phyloP scores from a whole-genome alignment of 164 flowering plant genomes.

The Piper longum region DNA sequence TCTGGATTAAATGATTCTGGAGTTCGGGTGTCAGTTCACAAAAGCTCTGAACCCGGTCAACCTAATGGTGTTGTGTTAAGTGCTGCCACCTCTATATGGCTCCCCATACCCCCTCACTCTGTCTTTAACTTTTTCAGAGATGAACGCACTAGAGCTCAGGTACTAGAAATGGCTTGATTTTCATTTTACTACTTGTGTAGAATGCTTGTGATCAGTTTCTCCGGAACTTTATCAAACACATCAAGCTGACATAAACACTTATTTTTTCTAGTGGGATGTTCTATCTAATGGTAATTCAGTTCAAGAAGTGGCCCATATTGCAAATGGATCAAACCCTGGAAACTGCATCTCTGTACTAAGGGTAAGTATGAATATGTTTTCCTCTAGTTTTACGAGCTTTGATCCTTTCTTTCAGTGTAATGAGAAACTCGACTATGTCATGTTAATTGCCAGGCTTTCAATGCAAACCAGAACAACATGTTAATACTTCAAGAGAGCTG shows the following conservation, averaged over 20 bases:
- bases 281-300: conserved; percentile 46
- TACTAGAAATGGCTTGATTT: conserved; percentile 1
- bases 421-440: neutral
- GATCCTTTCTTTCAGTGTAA: neutral
- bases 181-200: neutral
- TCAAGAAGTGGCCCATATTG: conserved; percentile 43
- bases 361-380: conserved; percentile 8
- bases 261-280: conserved; percentile 53
- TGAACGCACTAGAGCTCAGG: conserved; percentile 22
- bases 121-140: conserved; percentile 51
- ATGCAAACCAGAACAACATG: conserved; percentile 65
- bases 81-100: conserved; percentile 64
- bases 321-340: conserved; percentile 47
- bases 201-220: neutral
- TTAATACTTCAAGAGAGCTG: conserved; percentile 82
- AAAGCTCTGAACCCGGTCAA: conserved; percentile 48
- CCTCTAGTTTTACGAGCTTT: neutral
- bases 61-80: conserved; percentile 57
- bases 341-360: conserved; percentile 34
- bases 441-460: conserved; percentile 29
- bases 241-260: neutral
- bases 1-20: conserved; percentile 30
- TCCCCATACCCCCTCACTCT: conserved; percentile 38
- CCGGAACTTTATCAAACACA: neutral
- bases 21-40: conserved; percentile 36